These are phyloP conservation scores for Auricularia sp. DNA, from an alignment of 768 basidiomycete genomes.

Conservation along the genomic window DNA sequence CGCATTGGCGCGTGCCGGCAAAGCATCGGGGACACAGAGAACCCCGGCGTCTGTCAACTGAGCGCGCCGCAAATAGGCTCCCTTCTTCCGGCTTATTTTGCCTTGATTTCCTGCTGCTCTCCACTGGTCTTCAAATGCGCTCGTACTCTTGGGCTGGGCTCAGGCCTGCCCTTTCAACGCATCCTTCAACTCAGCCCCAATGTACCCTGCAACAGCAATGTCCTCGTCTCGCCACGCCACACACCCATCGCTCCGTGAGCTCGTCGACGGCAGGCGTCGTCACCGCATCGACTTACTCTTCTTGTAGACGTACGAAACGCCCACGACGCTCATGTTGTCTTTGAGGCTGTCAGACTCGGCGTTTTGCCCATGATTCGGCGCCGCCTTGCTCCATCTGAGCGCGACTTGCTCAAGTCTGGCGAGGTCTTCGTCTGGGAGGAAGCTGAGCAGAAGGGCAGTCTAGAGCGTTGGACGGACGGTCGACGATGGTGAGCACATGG, in stretches of 20 bases:
- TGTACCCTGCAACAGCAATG: not conserved
- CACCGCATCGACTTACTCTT: not conserved
- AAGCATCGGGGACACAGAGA: not conserved
- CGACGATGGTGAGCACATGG: slow-evolving; percentile 48
- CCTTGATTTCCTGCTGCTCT: not conserved
- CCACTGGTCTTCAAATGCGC: not conserved
- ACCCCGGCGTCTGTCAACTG: not conserved
- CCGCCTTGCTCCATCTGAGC: slow-evolving; percentile 57
- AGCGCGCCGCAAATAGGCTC: not conserved
- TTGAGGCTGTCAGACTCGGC: slow-evolving; percentile 66
- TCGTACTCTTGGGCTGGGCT: not conserved
- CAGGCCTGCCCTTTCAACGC: not conserved
- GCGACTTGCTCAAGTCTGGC: slow-evolving; percentile 59
- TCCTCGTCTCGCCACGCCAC: slow-evolving; percentile 12
- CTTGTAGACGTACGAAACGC: slow-evolving; percentile 63
- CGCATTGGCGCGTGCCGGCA: not conserved
- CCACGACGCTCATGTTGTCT: slow-evolving; percentile 64
- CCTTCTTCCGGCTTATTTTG: not conserved
- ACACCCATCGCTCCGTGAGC: slow-evolving; percentile 24
- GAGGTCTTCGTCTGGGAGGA: slow-evolving; percentile 85
- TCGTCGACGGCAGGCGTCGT: not conserved
- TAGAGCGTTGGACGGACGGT: slow-evolving; percentile 76
- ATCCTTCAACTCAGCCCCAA: not conserved
- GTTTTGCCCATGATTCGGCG: slow-evolving; percentile 63
- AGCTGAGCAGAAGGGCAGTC: slow-evolving; percentile 60